Evolutionary conservation across 2,329 filamentous ascomycete species (phyloP), one percentile per base, ranked within the genome.

Genomic region (Colletotrichum ledebouriae): DNA sequence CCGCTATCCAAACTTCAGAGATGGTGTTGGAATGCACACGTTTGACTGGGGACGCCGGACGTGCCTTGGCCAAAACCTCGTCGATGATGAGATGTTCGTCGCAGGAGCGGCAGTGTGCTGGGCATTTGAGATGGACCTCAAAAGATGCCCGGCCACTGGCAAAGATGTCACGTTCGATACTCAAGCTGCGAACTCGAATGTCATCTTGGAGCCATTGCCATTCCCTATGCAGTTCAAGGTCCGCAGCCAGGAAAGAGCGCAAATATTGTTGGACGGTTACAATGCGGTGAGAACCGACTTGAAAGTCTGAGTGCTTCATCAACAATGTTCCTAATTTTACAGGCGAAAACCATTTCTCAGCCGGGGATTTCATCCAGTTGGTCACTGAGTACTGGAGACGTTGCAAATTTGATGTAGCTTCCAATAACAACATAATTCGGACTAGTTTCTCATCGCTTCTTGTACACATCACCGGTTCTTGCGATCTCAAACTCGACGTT

Each of bases 21-120:
- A 86, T 73, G 83, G 84, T 42, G 77, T 80, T 2, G 84, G 84
- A 42, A 88, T 90, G 85, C 86, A 89, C 70, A 89, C 86, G 0
- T 91, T 91, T 73, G 89, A 89, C 33, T 90, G 84, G 81, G 89
- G 89, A 39, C 86, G 88, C 49, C 84, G 89, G 70, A 84, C 85
- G 13, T 91, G 89, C 72, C 82, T 90, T 4, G 89, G 88, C 5
- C 86, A 89, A 78, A 85, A 86, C 62, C 84, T 91, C 52, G 89
- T 87, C 29, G 87, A 90, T 72, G 85, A 88, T 73, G 86, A 89
- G 76, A 82, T 86, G 72, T 84, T 86, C 71, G 78, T 86, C 52
- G 79, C 82, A 7, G 83, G 81, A 22, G 84, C 84, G 3, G 77
- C 76, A 6, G 74, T 85, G 10, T 80, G 84, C 44, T 87, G 85